Conservation (phyloP, 1,284 basidiomycete species). For the Apiotrichum gamsii region DNA sequence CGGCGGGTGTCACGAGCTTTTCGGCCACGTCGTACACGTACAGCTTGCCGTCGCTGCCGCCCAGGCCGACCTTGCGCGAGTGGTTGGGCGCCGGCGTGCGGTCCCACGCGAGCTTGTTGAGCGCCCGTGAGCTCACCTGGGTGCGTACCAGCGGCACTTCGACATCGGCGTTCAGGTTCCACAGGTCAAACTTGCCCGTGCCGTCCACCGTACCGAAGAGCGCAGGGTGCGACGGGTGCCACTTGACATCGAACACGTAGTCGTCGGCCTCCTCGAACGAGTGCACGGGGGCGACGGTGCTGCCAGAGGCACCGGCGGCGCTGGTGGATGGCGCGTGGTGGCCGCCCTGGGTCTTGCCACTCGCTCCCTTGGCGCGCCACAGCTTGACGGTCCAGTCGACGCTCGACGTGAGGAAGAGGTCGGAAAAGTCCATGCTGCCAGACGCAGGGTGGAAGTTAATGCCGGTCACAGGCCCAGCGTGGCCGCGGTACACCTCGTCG, state of each 20-base stretch:
- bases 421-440: constrained; percentile 91
- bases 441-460: constrained; percentile 87
- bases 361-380: constrained; percentile 65
- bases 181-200: constrained; percentile 87
- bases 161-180: constrained; percentile 90
- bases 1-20: constrained; percentile 64
- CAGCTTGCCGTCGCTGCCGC: constrained; percentile 83
- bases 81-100: constrained; percentile 61
- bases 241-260: constrained; percentile 97
- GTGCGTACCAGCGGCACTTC: constrained; percentile 54
- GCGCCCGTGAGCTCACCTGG: constrained; percentile 59
- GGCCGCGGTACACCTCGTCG: constrained; percentile 83
- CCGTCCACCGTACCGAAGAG: constrained; percentile 91
- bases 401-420: constrained; percentile 83
- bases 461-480: constrained; percentile 87
- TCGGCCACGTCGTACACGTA: constrained; percentile 95
- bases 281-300: constrained; percentile 63
- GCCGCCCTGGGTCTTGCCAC: constrained; percentile 25
- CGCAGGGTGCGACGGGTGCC: constrained; percentile 93
- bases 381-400: constrained; percentile 96
- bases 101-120: constrained; percentile 96
- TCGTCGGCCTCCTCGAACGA: constrained; percentile 95
- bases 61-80: constrained; percentile 76
- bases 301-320: constrained; percentile 10
- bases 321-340: constrained; percentile 18